These are phyloP conservation scores for Salix viminalis DNA, from an alignment of 345 rosid genomes.

Conservation along the genomic window DNA sequence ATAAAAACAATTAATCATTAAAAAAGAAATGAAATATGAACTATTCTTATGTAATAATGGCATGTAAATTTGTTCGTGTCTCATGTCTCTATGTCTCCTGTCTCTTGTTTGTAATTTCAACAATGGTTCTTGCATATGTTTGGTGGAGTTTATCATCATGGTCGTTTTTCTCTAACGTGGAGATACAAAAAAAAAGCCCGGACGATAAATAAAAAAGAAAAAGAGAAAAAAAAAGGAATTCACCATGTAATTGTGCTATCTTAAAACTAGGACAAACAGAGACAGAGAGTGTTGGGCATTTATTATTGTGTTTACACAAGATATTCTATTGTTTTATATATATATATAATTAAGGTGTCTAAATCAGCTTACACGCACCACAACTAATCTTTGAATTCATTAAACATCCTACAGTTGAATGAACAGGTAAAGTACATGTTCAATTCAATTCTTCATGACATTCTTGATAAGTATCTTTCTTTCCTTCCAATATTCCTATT, in stretches of 20 bases:
- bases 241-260: background rate
- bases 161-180: background rate
- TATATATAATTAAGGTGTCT: too few relatives aligned
- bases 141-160: too few relatives aligned
- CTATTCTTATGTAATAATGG: background rate
- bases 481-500: background rate
- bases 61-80: background rate
- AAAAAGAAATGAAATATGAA: background rate
- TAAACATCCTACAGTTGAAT: too few relatives aligned
- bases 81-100: background rate
- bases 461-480: background rate
- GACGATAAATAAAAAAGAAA: background rate
- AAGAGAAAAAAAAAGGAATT: background rate
- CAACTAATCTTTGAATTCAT: too few relatives aligned
- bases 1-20: background rate
- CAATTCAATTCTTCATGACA: background rate
- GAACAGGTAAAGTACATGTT: too few relatives aligned
- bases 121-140: background rate
- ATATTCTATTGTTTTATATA: too few relatives aligned
- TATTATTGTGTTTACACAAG: background rate
- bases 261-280: background rate
- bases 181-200: background rate
- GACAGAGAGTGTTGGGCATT: background rate
- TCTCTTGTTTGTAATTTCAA: background rate
- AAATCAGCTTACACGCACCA: fast-evolving